Evolutionary conservation across 2,329 filamentous ascomycete genomes (phyloP).

Genomic region (Pyrenophora seminiperda): DNA sequence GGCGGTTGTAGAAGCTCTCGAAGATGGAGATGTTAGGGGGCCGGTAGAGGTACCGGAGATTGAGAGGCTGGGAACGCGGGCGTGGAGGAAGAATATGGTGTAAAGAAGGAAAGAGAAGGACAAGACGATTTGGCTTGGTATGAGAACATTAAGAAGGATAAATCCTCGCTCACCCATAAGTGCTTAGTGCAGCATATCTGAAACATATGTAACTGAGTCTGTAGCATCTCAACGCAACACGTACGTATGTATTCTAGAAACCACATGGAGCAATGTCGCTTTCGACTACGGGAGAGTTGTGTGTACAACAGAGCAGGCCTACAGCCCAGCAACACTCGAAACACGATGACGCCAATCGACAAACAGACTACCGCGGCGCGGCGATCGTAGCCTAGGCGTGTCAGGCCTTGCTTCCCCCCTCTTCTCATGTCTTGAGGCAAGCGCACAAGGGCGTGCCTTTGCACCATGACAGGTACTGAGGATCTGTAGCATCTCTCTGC

Average conservation of each 20-base stretch:
- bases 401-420: constrained; percentile 20
- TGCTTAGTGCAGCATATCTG: too few species aligned
- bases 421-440: too few species aligned
- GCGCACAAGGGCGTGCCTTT: not conserved
- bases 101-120: constrained; percentile 44
- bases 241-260: not conserved
- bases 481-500: not conserved
- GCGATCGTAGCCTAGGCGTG: constrained; percentile 4
- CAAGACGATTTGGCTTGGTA: too few species aligned
- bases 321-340: not conserved
- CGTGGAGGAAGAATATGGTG: constrained; percentile 90
- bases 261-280: too few species aligned
- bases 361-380: not conserved
- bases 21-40: constrained; percentile 73
- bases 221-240: too few species aligned
- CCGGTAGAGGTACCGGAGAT: constrained; percentile 80
- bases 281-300: too few species aligned
- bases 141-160: not conserved
- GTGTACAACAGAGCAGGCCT: too few species aligned
- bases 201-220: too few species aligned
- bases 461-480: not conserved
- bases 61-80: constrained; percentile 77
- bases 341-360: not conserved
- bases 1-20: constrained; percentile 85
- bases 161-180: not conserved